phyloP scores from a whole-genome alignment of 768 basidiomycete species.

The Lyophyllum shimeji region DNA sequence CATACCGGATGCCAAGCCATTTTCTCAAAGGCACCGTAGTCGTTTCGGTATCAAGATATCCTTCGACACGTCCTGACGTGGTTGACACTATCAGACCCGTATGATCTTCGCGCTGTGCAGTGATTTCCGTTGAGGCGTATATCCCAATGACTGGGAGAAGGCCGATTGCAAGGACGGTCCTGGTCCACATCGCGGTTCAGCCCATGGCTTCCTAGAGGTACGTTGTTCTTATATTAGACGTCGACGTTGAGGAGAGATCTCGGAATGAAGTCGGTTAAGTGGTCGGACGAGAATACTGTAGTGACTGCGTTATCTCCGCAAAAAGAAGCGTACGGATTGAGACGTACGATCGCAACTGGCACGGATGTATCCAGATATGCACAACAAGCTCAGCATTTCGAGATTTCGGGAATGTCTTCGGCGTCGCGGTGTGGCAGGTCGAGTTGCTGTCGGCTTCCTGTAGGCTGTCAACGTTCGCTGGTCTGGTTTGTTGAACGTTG shows the following conservation, averaged over 20 bases:
- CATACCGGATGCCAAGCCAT: conserved; percentile 30
- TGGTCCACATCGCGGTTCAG: background rate
- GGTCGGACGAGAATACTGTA: background rate
- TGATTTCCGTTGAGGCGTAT: background rate
- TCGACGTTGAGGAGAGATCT: background rate
- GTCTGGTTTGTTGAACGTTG: no score
- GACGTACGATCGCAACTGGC: no score
- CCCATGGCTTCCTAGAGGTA: background rate
- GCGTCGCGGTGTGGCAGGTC: no score
- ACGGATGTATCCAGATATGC: no score
- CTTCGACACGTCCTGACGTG: conserved; percentile 26
- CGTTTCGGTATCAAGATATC: conserved; percentile 25
- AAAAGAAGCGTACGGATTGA: no score
- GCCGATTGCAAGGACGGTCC: background rate
- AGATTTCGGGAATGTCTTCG: no score
- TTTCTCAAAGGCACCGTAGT: conserved; percentile 20
- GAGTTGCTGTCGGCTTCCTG: no score
- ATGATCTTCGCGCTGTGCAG: background rate
- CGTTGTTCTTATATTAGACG: background rate
- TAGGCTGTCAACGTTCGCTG: no score
- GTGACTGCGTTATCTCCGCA: no score
- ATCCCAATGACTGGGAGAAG: background rate
- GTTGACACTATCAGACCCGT: conserved; percentile 15
- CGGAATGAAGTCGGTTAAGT: background rate
- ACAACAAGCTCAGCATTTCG: no score